Evolutionary conservation across 768 basidiomycete species (phyloP).

Genomic region (Pulveroboletus sp.): DNA sequence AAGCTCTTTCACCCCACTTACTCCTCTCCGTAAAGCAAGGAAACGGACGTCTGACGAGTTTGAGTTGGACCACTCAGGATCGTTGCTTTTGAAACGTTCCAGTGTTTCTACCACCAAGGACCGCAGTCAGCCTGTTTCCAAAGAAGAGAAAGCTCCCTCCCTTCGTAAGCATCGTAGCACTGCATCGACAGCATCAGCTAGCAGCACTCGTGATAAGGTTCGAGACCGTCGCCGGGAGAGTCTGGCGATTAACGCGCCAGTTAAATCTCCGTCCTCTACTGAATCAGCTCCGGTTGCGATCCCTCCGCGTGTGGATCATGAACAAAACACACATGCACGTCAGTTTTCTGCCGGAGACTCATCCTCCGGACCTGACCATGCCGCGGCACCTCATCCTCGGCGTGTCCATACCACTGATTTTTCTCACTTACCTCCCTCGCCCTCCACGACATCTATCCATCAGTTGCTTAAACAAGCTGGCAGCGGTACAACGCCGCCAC

Average conservation of each 20-base stretch:
- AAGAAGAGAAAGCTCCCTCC: constrained; percentile 47
- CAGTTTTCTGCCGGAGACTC: constrained; percentile 68
- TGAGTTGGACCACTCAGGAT: constrained; percentile 68
- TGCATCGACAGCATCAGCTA: constrained; percentile 44
- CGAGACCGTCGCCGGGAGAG: constrained; percentile 59
- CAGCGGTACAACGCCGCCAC: constrained; percentile 34
- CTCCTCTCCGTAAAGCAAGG: constrained; percentile 50
- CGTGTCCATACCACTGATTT: constrained; percentile 73
- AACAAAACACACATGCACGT: constrained; percentile 47
- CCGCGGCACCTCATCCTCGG: constrained; percentile 46
- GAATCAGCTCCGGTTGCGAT: constrained; percentile 25
- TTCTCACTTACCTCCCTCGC: constrained; percentile 87
- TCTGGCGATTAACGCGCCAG: constrained; percentile 33
- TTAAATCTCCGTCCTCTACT: constrained; percentile 23
- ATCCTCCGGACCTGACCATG: constrained; percentile 47
- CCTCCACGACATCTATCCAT: constrained; percentile 85
- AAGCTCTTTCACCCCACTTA: constrained; percentile 50
- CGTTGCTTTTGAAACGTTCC: constrained; percentile 49
- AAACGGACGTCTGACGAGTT: constrained; percentile 82
- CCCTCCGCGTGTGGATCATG: constrained; percentile 23
- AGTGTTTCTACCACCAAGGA: constrained; percentile 30
- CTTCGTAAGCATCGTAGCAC: constrained; percentile 70
- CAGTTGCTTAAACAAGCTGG: constrained; percentile 65
- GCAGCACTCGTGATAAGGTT: constrained; percentile 37
- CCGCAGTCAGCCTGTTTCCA: constrained; percentile 23